Evolutionary conservation across 2,329 filamentous ascomycete species (phyloP).

Genomic region (Fusarium luffae): DNA sequence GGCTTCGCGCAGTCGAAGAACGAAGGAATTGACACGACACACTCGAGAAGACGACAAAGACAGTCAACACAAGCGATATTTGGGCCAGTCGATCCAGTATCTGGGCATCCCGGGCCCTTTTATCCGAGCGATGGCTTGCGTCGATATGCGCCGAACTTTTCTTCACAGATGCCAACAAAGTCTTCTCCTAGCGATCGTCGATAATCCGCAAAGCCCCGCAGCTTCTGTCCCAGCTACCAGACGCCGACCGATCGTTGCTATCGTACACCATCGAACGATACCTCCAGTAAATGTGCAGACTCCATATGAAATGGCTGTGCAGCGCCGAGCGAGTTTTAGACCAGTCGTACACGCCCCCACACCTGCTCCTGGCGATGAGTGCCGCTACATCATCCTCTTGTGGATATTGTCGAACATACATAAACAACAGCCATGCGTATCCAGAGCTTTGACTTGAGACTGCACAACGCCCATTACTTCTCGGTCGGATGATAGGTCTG

Average conservation of each 20-base stretch:
- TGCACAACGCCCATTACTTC: no score
- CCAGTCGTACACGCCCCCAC: background rate
- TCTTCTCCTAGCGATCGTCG: background rate
- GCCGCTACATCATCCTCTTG: background rate
- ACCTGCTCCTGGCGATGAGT: background rate
- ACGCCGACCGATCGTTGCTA: background rate
- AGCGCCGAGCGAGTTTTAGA: background rate
- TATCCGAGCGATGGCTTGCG: background rate
- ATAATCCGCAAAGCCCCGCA: fast-evolving
- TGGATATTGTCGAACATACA: background rate
- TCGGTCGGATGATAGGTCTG: no score
- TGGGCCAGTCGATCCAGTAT: background rate
- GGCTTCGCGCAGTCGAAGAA: background rate
- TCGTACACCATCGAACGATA: fast-evolving
- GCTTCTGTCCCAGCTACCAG: fast-evolving
- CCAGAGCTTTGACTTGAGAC: no score
- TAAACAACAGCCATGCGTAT: no score
- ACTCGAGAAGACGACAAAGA: background rate
- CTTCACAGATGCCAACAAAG: background rate
- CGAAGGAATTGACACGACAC: background rate
- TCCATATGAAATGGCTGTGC: no score
- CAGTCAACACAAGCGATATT: background rate
- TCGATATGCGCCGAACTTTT: background rate
- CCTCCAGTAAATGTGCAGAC: no score
- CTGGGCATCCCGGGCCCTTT: fast-evolving